Conservation (phyloP, 2,329 filamentous ascomycete species). For the Pseudofabraea citricarpa region DNA sequence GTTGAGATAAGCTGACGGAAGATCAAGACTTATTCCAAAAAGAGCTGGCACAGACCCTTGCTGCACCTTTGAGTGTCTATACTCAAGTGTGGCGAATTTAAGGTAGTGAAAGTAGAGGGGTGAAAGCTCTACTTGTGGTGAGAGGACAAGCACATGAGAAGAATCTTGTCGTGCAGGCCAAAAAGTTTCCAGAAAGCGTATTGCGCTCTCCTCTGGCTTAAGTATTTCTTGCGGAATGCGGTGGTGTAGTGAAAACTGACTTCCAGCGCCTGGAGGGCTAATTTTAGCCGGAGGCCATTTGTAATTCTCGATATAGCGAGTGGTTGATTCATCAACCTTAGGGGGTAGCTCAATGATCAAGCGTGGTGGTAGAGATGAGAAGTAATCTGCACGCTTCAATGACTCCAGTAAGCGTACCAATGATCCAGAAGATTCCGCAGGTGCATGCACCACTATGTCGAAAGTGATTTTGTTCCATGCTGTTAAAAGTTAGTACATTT, state of each 20-base stretch:
- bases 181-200: constrained; percentile 79
- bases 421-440: constrained; percentile 64
- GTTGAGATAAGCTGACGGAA: constrained; percentile 61
- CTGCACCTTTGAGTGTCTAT: constrained; percentile 61
- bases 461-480: constrained; percentile 75
- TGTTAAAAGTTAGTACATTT: constrained; percentile 27
- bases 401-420: constrained; percentile 74
- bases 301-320: constrained; percentile 58
- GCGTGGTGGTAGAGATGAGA: constrained; percentile 62
- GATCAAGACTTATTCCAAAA: constrained; percentile 74
- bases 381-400: constrained; percentile 70
- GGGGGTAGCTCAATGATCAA: constrained; percentile 81
- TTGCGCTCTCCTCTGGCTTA: constrained; percentile 65
- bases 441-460: constrained; percentile 80
- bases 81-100: constrained; percentile 72
- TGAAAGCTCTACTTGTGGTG: constrained; percentile 74
- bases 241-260: constrained; percentile 65
- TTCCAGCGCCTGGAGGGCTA: constrained; percentile 33
- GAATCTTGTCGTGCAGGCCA: constrained; percentile 63
- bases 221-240: constrained; percentile 59
- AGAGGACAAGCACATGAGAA: constrained; percentile 80
- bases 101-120: constrained; percentile 83
- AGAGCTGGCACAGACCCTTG: constrained; percentile 49
- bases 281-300: constrained; percentile 56
- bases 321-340: constrained; percentile 60